Base-by-base conservation (phyloP, 257 asterid species). In the Capsicum pubescens region DNA sequence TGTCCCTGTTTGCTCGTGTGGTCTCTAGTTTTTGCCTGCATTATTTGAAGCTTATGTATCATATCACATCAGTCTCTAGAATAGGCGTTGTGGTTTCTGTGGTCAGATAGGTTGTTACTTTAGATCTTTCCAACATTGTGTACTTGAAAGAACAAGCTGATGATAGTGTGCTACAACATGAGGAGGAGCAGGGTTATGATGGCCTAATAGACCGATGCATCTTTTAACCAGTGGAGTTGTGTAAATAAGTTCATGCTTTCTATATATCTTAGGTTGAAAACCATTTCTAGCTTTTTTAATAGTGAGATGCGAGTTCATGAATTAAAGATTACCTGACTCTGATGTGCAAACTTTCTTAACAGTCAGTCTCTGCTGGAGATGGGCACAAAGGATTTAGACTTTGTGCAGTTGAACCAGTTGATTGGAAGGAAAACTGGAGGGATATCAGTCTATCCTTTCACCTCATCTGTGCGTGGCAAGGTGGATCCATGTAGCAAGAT, bases 401-500 rank as follows among this genome's bases (percentile, higher is more conserved):
- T 97, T 85, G 99, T 97, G 70, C 97, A 95, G 85, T 87, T 97
- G 90, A 97, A 93, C 85, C 99, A 92, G 88, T 89, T 95, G 87
- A 93, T 97, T 84, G 99, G 99, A 86, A 91, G 98, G 86, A 97
- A 97, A 93, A 97, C 98, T 82, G 98, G 99, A 48, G 99, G 99
- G 72, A 93, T 97, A 84, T 95, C 98, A 7, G 92, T 97, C 72
- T 97, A 95, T 89, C 98, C 99, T 54, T 92, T 90, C 86, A 94
- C 97, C 82, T 97, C 99, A 86, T 92, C 98, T 46, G 86, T 91
- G 77, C 92, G 90, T 85, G 98, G 97, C 84, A 89, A 90, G 90
- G 91, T 85, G 89, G 91, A 90, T 56, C 99, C 99, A 35, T 90
- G 91, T 90, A 92, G 93, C 89, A 93, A 83, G 86, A 89, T 97